A percentile compares a stretch with the other conserved stretches of the same genome.
Evolutionary conservation across 2,329 filamentous ascomycete genomes (phyloP).

Genomic region (Cytospora piceae): DNA sequence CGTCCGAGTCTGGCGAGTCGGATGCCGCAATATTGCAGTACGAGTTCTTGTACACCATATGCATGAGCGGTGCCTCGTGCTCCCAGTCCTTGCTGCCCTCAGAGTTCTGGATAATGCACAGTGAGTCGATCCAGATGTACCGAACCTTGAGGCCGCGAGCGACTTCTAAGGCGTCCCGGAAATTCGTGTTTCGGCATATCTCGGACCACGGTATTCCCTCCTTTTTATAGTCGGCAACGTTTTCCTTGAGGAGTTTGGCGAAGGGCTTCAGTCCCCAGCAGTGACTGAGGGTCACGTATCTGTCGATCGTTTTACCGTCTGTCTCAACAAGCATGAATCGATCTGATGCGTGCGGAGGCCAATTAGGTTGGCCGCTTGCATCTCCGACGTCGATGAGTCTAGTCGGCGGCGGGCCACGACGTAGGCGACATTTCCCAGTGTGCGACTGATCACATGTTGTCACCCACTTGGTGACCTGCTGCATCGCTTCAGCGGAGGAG

Average conservation of each 20-base stretch:
- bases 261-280: neutral
- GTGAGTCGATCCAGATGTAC: slow-evolving; percentile 30
- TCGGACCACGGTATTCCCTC: neutral
- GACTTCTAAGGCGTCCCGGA: slow-evolving; percentile 24
- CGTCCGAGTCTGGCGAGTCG: slow-evolving; percentile 14
- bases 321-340: neutral
- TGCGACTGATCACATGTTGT: neutral
- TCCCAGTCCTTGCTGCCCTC: slow-evolving; percentile 16
- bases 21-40: slow-evolving; percentile 32
- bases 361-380: too few species aligned
- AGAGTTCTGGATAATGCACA: slow-evolving; percentile 7
- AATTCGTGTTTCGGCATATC: slow-evolving; percentile 13
- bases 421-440: neutral
- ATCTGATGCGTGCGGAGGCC: neutral
- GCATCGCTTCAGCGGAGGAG: neutral
- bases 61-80: slow-evolving; percentile 23
- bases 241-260: neutral
- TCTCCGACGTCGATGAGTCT: neutral
- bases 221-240: neutral
- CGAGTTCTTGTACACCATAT: slow-evolving; percentile 27
- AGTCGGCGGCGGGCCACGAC: neutral
- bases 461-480: neutral
- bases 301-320: neutral
- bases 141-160: slow-evolving; percentile 2
- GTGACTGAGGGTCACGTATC: neutral